A percentile compares a stretch with the other conserved stretches of the same genome.
Evolutionary conservation across 169 alveolate species (phyloP).

Genomic region (Toxoplasma gondii): DNA sequence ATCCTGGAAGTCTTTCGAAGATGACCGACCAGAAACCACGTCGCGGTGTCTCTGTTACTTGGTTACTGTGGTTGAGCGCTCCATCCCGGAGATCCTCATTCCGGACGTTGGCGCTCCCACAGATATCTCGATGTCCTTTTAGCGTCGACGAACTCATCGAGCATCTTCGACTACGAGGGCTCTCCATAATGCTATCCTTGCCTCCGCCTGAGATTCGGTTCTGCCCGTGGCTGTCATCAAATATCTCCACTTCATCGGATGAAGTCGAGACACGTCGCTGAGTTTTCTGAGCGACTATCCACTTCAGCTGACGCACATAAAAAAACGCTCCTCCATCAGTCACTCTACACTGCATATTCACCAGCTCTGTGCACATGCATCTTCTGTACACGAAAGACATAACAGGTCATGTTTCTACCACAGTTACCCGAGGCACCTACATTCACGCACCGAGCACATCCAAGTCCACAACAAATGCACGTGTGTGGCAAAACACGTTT

Average conservation of each 20-base stretch:
- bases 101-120: not conserved
- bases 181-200: not conserved
- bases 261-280: not conserved
- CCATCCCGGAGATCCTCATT: not conserved
- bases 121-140: not conserved
- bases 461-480: no score
- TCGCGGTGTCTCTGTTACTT: not conserved
- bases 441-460: no score
- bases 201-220: not conserved
- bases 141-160: not conserved
- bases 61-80: not conserved
- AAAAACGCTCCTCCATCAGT: not conserved
- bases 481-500: no score
- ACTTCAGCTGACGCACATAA: not conserved
- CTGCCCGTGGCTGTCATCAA: not conserved
- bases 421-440: no score
- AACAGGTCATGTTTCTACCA: no score
- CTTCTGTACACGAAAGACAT: no score
- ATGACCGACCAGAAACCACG: constrained; percentile 1
- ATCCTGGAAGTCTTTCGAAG: not conserved
- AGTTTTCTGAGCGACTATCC: not conserved
- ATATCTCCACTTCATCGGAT: not conserved
- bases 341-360: no score
- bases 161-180: not conserved
- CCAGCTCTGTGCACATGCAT: no score